These are phyloP conservation scores for Solanum verrucosum DNA, from an alignment of 257 asterid species.

Conservation along the genomic window DNA sequence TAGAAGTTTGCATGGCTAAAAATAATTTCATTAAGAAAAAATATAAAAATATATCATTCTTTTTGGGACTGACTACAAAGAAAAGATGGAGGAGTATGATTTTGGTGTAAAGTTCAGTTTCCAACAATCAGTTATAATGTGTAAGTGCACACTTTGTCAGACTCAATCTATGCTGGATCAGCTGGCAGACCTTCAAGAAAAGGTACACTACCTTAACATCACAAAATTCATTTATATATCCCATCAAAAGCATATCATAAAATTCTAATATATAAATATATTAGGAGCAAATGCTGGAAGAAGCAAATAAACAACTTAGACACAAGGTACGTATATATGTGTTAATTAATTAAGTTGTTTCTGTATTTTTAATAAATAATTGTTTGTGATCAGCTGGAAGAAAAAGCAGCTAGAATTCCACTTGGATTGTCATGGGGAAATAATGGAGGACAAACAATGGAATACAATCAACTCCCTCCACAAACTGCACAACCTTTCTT, in stretches of 20 bases:
- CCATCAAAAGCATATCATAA: neutral
- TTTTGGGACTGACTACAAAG: too few relatives aligned
- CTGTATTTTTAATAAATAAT: neutral
- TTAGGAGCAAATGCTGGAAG: slow-evolving; percentile 18
- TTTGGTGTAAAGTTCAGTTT: neutral
- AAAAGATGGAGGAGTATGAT: neutral
- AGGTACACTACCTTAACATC: neutral
- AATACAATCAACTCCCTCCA: neutral
- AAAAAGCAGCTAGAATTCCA: neutral
- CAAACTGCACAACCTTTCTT: slow-evolving; percentile 7
- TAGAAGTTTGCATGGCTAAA: neutral
- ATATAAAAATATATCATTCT: neutral
- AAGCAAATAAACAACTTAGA: slow-evolving; percentile 8
- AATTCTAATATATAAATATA: neutral
- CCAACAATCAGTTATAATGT: neutral
- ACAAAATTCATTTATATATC: neutral
- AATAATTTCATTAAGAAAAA: too few relatives aligned
- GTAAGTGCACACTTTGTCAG: neutral
- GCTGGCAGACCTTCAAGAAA: slow-evolving; percentile 15
- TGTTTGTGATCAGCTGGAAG: slow-evolving; percentile 7
- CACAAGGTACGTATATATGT: slow-evolving; percentile 4
- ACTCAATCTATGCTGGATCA: slow-evolving; percentile 9
- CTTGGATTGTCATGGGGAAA: neutral
- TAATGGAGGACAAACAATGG: slow-evolving; percentile 2
- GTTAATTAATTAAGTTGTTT: neutral